These are phyloP conservation scores for Cairneyella variabilis DNA, from an alignment of 495 filamentous ascomycete genomes.

Conservation along the genomic window DNA sequence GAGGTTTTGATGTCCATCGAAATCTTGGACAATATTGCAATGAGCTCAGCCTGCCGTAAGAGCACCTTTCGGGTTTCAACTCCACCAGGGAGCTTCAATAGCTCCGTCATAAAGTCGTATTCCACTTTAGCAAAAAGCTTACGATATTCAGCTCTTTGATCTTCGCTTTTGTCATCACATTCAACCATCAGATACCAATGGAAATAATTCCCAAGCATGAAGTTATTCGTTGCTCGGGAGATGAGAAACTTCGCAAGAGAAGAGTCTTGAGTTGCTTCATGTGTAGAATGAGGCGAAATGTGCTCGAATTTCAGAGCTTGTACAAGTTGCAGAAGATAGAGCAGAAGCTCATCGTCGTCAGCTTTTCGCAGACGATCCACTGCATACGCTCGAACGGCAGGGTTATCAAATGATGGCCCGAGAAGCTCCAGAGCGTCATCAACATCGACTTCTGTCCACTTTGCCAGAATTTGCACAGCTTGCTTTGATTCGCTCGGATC, in stretches of 20 bases:
- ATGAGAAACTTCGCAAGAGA: constrained; percentile 91
- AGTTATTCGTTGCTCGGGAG: constrained; percentile 74
- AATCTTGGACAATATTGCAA: constrained; percentile 82
- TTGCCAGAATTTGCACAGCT: constrained; percentile 82
- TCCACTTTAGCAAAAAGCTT: constrained; percentile 87
- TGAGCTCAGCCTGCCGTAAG: constrained; percentile 82
- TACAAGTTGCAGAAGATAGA: constrained; percentile 93
- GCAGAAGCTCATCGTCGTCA: constrained; percentile 86
- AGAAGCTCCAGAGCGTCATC: constrained; percentile 95
- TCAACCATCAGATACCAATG: constrained; percentile 99
- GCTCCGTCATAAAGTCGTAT: constrained; percentile 89
- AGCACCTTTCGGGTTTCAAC: constrained; percentile 70
- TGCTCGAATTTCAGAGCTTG: constrained; percentile 97
- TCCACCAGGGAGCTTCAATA: constrained; percentile 59
- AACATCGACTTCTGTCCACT: constrained; percentile 96
- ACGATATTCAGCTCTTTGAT: constrained; percentile 66
- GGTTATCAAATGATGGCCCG: constrained; percentile 86
- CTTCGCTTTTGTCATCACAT: constrained; percentile 74
- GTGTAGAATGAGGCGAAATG: constrained; percentile 44
- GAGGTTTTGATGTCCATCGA: constrained; percentile 85
- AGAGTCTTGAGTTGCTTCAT: constrained; percentile 66
- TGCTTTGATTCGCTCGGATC: constrained; percentile 83
- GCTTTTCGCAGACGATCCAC: constrained; percentile 88
- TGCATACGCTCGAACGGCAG: constrained; percentile 83
- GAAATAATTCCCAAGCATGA: constrained; percentile 88